Conservation (phyloP, 768 basidiomycete species). For the Saitozyma sp. region DNA sequence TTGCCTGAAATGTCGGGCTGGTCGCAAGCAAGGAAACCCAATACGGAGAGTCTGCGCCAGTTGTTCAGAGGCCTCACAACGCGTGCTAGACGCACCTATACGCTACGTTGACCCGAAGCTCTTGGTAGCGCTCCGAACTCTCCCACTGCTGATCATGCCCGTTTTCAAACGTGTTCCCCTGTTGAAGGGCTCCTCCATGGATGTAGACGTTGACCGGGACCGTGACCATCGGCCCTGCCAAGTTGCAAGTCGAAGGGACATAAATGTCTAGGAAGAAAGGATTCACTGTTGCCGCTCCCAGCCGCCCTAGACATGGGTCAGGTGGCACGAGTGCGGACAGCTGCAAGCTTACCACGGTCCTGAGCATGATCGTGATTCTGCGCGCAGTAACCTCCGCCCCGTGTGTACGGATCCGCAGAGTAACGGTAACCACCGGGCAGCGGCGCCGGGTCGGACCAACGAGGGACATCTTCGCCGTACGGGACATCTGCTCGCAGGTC, state of each 20-base stretch:
- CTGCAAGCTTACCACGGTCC: constrained; percentile 30
- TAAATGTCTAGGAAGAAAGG: constrained; percentile 66
- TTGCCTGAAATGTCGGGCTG: constrained; percentile 67
- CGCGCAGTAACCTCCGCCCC: constrained; percentile 62
- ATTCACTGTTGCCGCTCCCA: constrained; percentile 69
- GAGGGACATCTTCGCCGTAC: constrained; percentile 65
- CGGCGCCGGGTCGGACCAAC: constrained; percentile 66
- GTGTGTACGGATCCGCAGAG: constrained; percentile 61
- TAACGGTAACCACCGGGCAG: constrained; percentile 63
- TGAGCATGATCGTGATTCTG: constrained; percentile 15
- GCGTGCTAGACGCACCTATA: constrained; percentile 56
- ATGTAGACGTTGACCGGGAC: constrained; percentile 73
- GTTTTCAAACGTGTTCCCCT: constrained; percentile 69
- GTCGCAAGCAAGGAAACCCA: constrained; percentile 74
- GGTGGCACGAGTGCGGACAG: constrained; percentile 19
- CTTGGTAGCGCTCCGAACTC: constrained; percentile 61
- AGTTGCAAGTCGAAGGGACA: constrained; percentile 54
- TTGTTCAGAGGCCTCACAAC: too few species aligned
- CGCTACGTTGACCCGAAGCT: constrained; percentile 75
- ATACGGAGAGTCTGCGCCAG: constrained; percentile 59
- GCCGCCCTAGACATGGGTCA: constrained; percentile 64
- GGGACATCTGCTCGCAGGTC: constrained; percentile 62
- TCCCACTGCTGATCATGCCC: constrained; percentile 67
- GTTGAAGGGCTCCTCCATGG: constrained; percentile 78
- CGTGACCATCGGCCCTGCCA: constrained; percentile 6